Evolutionary conservation across 345 rosid species (phyloP).

Genomic region (Pugionium dolabratum): DNA sequence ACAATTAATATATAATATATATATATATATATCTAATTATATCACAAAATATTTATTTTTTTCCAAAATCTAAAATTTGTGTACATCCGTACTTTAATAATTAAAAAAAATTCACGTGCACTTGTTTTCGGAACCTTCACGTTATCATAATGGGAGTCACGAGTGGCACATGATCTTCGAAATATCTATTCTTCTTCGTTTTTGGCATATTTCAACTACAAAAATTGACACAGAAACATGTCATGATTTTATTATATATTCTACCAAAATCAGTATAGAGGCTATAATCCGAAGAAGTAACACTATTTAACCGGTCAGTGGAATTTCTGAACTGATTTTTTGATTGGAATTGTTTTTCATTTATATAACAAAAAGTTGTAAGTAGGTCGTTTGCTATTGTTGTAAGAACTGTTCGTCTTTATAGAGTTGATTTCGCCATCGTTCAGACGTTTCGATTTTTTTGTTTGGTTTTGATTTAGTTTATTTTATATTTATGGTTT

Average conservation of each 20-base stretch:
- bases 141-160: conserved; percentile 39
- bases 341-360: too few relatives aligned
- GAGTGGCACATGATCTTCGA: conserved; percentile 34
- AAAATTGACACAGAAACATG: conserved; percentile 11
- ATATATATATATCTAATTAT: not conserved
- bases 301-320: too few relatives aligned
- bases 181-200: conserved; percentile 18
- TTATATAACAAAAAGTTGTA: too few relatives aligned
- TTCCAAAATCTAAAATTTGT: conserved; percentile 3
- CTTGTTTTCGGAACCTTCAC: conserved; percentile 32
- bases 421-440: too few relatives aligned
- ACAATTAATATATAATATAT: not conserved
- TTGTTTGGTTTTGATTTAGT: too few relatives aligned
- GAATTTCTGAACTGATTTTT: too few relatives aligned
- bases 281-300: not conserved
- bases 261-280: not conserved
- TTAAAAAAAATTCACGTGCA: conserved; percentile 36
- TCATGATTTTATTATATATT: not conserved
- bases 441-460: too few relatives aligned
- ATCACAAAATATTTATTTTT: not conserved
- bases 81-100: conserved; percentile 15
- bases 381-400: too few relatives aligned
- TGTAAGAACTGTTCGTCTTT: too few relatives aligned
- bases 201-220: conserved; percentile 13
- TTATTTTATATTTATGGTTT: too few relatives aligned